Evolutionary conservation across 2,329 filamentous ascomycete species (phyloP), one percentile per base, ranked within the genome.

Genomic region (Fusarium nodosum): DNA sequence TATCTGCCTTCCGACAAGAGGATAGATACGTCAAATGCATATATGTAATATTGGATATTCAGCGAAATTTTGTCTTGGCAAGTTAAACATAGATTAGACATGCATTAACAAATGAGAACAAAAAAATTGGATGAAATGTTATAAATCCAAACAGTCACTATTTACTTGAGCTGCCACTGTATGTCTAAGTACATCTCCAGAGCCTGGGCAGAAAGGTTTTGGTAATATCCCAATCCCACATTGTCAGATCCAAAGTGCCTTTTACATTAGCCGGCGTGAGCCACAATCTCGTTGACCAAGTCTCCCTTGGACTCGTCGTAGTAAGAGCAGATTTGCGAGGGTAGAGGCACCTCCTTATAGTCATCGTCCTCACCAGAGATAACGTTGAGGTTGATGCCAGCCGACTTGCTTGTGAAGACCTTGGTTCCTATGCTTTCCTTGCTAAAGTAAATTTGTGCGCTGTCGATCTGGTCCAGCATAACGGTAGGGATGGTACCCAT

Each of bases 261-360:
- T 42, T 18, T 22, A 22, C 22, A 12, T 45, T 85, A 97, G 59
- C 95, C 94, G 68, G 92, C 89, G 82, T 98, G 95, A 75, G 96
- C 94, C 20, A 99, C 96, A 79, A 99, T 98, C 86, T 98, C 95
- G 76, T 90, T 97, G 30, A 95, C 87, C 68, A 98, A 78, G 69
- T 91, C 89, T 24, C 93, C 92, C 80, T 93, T 87, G 52, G 77
- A 83, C 79, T 90, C 77, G 60, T 93, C 83, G 88, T 85, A 86
- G 85, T 93, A 84, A 77, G 93, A 88, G 79, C 93, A 90, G 75
- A 97, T 92, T 84, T 99, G 96, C 76, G 94, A 93, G 0, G 96
- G 96, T 63, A 98, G 80, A 1, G 96, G 90, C 55, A 93, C 87
- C 81, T 99, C 96, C 79, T 90, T 91, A 78, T 93, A 97, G 77